Evolutionary conservation across 1,284 basidiomycete species (phyloP), one percentile per base, ranked within the genome.

Genomic region (Flammula alnicola): DNA sequence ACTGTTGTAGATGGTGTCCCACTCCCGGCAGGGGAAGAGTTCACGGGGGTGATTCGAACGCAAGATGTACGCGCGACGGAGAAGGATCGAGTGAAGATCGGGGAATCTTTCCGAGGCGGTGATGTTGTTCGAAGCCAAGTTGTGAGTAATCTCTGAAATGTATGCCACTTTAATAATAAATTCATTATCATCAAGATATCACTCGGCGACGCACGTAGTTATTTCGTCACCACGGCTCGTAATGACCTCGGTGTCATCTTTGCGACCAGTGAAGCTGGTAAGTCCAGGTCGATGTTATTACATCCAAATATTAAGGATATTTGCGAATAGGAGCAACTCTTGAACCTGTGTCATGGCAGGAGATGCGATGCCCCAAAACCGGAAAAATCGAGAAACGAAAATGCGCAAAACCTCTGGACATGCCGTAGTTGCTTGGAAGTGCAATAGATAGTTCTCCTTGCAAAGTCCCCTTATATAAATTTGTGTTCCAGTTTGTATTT

Each of bases 161-260:
- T 12, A 10, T 23, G 9, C 20, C 39, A 17, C 31, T 37, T 19
- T 17, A 14, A 32, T 32, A 16, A 3, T 35, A 9, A 23, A 22
- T 40, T 38, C 53, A 40, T 51, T 14, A 23, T 20, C 43, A 9
- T 29, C 3, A 61, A 96, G 93, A 89, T 95, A 44, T 96, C 93
- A 11, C 76, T 96, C 26, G 93, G 94, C n/a, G 93, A 96, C 71
- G 88, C 92, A 17, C 80, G 92, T 45, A 94, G 88, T 61, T 98
- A 98, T 72, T 97, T 95, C 72, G 80, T 98, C 27, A 93, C 94
- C 0, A 99, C 97, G 4, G 95, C 93, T 5, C 79, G 91, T 33
- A 98, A 98, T 68, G 89, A 96, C 59, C 81, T 98, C 3, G 96
- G 97, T 2, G 94, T 96, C 10, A 86, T 94, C 44, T 93, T 91